Evolutionary conservation across 176 grass and related monocot species (phyloP), one percentile per base, ranked within the genome.

Genomic region (Oryza brachyantha): DNA sequence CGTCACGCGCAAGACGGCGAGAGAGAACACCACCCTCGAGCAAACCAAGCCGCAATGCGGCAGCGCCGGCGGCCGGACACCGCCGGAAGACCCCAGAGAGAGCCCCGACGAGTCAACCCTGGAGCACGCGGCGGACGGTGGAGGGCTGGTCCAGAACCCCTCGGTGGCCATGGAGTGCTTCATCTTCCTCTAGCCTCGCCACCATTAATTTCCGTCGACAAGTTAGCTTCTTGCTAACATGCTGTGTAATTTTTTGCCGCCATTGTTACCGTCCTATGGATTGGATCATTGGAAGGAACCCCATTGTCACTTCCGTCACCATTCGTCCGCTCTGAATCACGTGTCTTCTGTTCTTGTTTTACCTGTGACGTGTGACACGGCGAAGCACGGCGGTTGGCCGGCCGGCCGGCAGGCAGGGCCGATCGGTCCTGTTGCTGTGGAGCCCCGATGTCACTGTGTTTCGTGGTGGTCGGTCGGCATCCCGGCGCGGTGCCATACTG

Each of bases 81-180:
- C 4, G 12, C 19, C 4, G 12, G 13, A 19, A 28, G 55, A 72
- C 19, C 21, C 1, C 9, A 45, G 68, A 21, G 62, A 74, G 29
- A 60, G 62, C 37, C 19, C 4, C 17, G 37, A 76, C 37, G 64
- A 24, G 39, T 12, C 40, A 25, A 3, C 17, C 19, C 39, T 42
- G 34, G 66, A 2, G 14, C 73, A 35, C 38, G 45, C 24, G 14
- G 77, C 69, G 5, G 67, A 41, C 10, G 39, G 39, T 10, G 48
- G 26, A 9, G 70, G 69, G 37, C 48, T 84, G 70, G 76, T 61
- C 0, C 81, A 78, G 66, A 87, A 84, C 55, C 85, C 89, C 25
- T 77, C 78, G 32, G 89, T 91, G 61, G 78, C 89, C 50, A 84
- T 91, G 85, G 89, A 91, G 60, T 91, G 89, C 73, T 88, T 91